These are phyloP conservation scores for Pythium dissimile DNA, from an alignment of 352 stramenopile genomes.

Conservation along the genomic window DNA sequence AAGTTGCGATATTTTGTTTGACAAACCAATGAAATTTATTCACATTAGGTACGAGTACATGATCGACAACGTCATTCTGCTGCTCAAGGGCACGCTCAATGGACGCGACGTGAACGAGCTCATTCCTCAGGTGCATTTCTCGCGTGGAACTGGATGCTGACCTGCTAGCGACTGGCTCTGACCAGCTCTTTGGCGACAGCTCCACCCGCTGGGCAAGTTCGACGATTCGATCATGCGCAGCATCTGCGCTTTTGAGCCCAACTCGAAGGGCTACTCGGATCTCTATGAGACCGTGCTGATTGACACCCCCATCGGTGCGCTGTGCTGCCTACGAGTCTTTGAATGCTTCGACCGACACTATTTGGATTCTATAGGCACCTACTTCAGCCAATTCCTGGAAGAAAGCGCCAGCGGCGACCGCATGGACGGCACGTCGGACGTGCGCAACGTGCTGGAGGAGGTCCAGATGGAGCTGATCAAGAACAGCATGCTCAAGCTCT, in stretches of 20 bases:
- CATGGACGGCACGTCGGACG: slow-evolving; percentile 82
- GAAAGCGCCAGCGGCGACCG: slow-evolving; percentile 86
- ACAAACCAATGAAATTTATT: background rate
- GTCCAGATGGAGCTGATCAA: slow-evolving; percentile 99
- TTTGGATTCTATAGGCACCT: slow-evolving; percentile 71
- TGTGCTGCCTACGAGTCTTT: background rate
- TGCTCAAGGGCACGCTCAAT: slow-evolving; percentile 97
- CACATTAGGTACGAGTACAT: slow-evolving; percentile 99
- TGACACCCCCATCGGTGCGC: slow-evolving; percentile 95
- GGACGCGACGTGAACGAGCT: slow-evolving; percentile 97
- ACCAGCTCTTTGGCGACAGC: slow-evolving; percentile 46
- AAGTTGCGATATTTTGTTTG: background rate
- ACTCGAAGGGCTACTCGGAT: slow-evolving; percentile 97
- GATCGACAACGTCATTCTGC: slow-evolving; percentile 99
- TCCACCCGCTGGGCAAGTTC: slow-evolving; percentile 98
- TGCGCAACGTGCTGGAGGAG: slow-evolving; percentile 97
- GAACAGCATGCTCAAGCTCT: slow-evolving; percentile 98
- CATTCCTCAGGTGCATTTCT: slow-evolving; percentile 80
- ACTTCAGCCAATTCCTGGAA: slow-evolving; percentile 98
- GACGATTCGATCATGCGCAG: slow-evolving; percentile 98
- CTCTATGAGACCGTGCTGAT: slow-evolving; percentile 99
- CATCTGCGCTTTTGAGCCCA: slow-evolving; percentile 98
- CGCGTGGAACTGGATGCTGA: background rate
- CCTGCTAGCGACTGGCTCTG: background rate
- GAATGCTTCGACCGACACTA: background rate